Evolutionary conservation across 2,329 filamentous ascomycete species (phyloP).

Genomic region (Curvularia spicifera): DNA sequence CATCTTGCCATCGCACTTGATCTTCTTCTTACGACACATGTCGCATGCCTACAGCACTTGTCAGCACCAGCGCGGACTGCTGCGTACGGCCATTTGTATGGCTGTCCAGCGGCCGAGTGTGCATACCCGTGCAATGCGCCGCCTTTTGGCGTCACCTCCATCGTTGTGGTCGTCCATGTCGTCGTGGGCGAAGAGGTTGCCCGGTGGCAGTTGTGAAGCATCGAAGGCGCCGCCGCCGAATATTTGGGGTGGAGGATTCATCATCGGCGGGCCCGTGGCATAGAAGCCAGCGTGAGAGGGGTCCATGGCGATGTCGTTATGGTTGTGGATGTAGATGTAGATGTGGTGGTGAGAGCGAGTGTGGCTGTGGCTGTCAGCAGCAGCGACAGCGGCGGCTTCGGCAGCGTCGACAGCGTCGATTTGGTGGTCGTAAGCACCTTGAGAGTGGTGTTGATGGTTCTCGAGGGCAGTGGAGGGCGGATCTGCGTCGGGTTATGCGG

Average conservation of each 20-base stretch:
- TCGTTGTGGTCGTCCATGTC: constrained; percentile 63
- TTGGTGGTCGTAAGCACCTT: neutral
- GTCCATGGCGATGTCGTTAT: constrained; percentile 39
- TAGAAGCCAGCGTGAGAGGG: constrained; percentile 44
- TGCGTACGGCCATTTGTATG: neutral
- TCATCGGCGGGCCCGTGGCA: constrained; percentile 42
- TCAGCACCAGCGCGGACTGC: constrained; percentile 16
- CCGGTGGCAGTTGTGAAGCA: constrained; percentile 47
- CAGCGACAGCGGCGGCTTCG: neutral
- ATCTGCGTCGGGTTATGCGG: constrained; percentile 19
- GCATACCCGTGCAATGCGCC: constrained; percentile 82
- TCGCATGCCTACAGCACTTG: constrained; percentile 74
- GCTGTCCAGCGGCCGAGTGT: constrained; percentile 8
- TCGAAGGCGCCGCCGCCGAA: constrained; percentile 48
- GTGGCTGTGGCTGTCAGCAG: neutral
- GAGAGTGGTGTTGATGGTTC: too few species aligned
- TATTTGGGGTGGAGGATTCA: constrained; percentile 50
- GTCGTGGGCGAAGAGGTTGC: constrained; percentile 57
- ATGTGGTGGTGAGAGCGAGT: constrained; percentile 24
- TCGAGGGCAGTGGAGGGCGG: constrained; percentile 6
- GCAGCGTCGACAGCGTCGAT: neutral
- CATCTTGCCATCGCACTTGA: constrained; percentile 97
- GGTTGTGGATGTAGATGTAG: constrained; percentile 9
- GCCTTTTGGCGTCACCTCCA: constrained; percentile 76
- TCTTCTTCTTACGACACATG: constrained; percentile 95